Conservation (phyloP, 2,329 filamentous ascomycete genomes). For the Colletotrichum tofieldiae region DNA sequence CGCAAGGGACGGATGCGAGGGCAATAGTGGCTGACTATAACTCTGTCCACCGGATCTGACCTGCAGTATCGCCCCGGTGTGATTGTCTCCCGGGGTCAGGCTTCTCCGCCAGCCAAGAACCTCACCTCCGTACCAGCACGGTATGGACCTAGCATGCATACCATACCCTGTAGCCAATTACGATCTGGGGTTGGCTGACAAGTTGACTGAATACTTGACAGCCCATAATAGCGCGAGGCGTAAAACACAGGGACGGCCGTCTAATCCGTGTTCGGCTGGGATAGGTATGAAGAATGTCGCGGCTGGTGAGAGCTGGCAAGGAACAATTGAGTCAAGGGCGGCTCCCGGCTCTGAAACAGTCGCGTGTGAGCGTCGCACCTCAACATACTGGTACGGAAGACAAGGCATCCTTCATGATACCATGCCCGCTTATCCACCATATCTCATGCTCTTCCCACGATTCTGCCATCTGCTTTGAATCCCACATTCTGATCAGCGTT, state of each 20-base stretch:
- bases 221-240: neutral
- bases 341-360: slow-evolving; percentile 18
- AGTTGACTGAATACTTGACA: neutral
- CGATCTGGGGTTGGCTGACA: neutral
- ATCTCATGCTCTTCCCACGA: neutral
- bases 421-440: neutral
- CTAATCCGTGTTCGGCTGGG: neutral
- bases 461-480: neutral
- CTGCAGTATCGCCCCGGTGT: neutral
- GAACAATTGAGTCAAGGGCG: slow-evolving; percentile 6
- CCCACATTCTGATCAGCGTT: slow-evolving; percentile 7
- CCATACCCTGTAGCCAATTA: neutral
- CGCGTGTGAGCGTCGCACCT: neutral
- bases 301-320: neutral
- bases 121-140: slow-evolving; percentile 4
- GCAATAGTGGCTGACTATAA: neutral
- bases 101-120: neutral
- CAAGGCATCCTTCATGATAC: slow-evolving; percentile 5
- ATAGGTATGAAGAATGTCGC: neutral
- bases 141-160: neutral
- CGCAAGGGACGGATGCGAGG: neutral
- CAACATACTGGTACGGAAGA: neutral
- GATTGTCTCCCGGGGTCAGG: neutral
- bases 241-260: neutral
- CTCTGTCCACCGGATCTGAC: neutral